phyloP scores from a whole-genome alignment of 495 filamentous ascomycete genomes.

The Trypethelium eluteriae region DNA sequence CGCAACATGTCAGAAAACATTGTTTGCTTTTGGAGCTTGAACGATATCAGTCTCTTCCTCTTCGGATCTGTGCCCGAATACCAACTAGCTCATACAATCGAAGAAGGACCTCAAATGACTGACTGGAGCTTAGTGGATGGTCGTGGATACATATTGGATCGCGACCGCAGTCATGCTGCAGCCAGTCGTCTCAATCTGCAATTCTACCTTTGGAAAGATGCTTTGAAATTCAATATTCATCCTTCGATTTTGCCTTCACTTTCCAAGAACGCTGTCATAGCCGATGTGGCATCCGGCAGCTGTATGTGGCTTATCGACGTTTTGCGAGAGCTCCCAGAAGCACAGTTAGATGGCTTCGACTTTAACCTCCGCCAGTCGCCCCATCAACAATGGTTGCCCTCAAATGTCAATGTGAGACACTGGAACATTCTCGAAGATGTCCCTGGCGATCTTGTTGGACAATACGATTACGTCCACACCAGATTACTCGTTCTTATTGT shows the following conservation, averaged over 20 bases:
- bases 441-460: slow-evolving; percentile 22
- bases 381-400: slow-evolving; percentile 25
- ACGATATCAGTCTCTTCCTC: background rate
- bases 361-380: slow-evolving; percentile 33
- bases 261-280: slow-evolving; percentile 14
- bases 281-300: slow-evolving; percentile 26
- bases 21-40: background rate
- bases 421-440: slow-evolving; percentile 28
- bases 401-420: slow-evolving; percentile 29
- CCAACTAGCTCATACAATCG: background rate
- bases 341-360: slow-evolving; percentile 25
- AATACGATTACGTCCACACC: slow-evolving; percentile 37
- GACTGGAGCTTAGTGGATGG: background rate
- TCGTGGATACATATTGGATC: background rate
- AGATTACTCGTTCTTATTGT: slow-evolving; percentile 32
- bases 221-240: slow-evolving; percentile 25
- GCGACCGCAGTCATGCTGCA: slow-evolving; percentile 16
- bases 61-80: background rate
- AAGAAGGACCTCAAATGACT: background rate
- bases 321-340: slow-evolving; percentile 22
- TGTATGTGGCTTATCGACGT: slow-evolving; percentile 31
- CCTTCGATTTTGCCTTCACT: slow-evolving; percentile 19
- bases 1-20: background rate
- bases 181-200: slow-evolving; percentile 27
- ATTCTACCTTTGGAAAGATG: slow-evolving; percentile 28